Conservation (phyloP, 306 rosid species). For the Casuarina equisetifolia region DNA sequence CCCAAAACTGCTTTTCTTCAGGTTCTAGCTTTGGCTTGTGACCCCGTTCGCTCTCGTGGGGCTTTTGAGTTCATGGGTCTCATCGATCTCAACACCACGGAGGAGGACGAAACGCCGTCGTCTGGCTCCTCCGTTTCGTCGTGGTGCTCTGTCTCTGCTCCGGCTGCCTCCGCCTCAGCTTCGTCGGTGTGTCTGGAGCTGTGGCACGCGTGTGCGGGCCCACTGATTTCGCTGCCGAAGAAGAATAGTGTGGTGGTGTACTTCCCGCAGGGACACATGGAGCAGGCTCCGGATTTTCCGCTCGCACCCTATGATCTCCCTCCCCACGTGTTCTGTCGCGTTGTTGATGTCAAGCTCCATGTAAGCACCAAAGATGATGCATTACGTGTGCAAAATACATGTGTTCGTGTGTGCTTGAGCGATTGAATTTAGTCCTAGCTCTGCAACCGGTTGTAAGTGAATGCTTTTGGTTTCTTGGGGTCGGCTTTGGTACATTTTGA, state of each 20-base stretch:
- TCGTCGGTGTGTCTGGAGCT: slow-evolving; percentile 85
- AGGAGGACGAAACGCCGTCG: slow-evolving; percentile 77
- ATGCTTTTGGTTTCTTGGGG: slow-evolving; percentile 27
- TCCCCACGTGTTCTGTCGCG: slow-evolving; percentile 91
- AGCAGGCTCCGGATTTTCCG: slow-evolving; percentile 70
- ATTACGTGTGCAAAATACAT: background rate
- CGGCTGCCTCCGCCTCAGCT: slow-evolving; percentile 37
- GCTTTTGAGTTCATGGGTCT: slow-evolving; percentile 57
- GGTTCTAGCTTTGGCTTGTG: slow-evolving; percentile 17
- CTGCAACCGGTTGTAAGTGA: background rate
- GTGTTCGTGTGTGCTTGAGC: background rate
- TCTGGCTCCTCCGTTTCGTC: slow-evolving; percentile 50
- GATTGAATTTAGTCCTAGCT: background rate
- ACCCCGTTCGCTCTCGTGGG: background rate
- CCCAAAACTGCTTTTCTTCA: slow-evolving; percentile 10
- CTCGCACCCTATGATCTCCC: slow-evolving; percentile 61
- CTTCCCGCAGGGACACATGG: slow-evolving; percentile 91
- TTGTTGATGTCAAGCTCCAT: slow-evolving; percentile 88
- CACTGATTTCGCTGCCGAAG: slow-evolving; percentile 83
- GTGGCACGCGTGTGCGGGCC: slow-evolving; percentile 99
- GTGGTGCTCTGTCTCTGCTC: slow-evolving; percentile 52
- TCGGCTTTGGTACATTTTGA: slow-evolving; percentile 14
- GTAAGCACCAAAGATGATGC: slow-evolving; percentile 35
- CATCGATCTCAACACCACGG: slow-evolving; percentile 96
- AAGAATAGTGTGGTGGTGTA: slow-evolving; percentile 85